Base-by-base conservation (phyloP, 2,329 filamentous ascomycete species). In the Chaetomium globosum region DNA sequence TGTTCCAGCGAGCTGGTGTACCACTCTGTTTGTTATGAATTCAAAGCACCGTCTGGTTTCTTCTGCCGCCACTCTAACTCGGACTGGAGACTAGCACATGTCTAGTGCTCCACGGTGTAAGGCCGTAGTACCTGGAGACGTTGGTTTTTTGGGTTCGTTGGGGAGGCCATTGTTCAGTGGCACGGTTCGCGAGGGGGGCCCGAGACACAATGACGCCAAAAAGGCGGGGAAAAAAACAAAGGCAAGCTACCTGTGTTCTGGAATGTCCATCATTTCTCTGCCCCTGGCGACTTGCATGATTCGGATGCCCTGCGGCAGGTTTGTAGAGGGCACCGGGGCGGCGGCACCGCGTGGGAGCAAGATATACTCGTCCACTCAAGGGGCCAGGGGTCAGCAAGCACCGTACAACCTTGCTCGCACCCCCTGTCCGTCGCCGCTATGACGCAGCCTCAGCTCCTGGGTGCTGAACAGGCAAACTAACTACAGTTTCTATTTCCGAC, bases 151-250 rank as follows among this genome's bases (percentile, higher is more conserved):
- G 53, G n/a, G 54, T 26, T 28, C 21, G 57, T 31, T 43, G 31
- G 43, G 28, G 12, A 19, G 10, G 31, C 7, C 31, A 33, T 10
- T 13, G 23, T 55, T 36, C 56, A n/a, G 60, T 63, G 31, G 28
- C 49, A 65, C 62, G 19, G 52, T 51, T 60, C 16, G 26, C 28
- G 23, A 57, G 30, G 46, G 30, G 46, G 30, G 10, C 36, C 13
- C 59, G 57, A 68, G 54, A 65, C 63, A 63, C n/a, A 5, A 65
- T 68, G 65, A 65, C 63, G 56, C 59, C 56, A 54, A 61, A 23
- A n/a, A 30, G 39, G 39, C 39, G 39, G 16, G 39, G 39, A 43
- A 43, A n/a, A 43, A 43, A n/a, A n/a, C 2, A n/a, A 6, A 19
- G 16, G 16, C 10, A 21, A 16, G 21, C 31, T 56, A 48, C 23